Percentiles rank a stretch among this genome's conserved stretches.
phyloP scores from a whole-genome alignment of 2,329 filamentous ascomycete species.

The Aspergillus amoenus region DNA sequence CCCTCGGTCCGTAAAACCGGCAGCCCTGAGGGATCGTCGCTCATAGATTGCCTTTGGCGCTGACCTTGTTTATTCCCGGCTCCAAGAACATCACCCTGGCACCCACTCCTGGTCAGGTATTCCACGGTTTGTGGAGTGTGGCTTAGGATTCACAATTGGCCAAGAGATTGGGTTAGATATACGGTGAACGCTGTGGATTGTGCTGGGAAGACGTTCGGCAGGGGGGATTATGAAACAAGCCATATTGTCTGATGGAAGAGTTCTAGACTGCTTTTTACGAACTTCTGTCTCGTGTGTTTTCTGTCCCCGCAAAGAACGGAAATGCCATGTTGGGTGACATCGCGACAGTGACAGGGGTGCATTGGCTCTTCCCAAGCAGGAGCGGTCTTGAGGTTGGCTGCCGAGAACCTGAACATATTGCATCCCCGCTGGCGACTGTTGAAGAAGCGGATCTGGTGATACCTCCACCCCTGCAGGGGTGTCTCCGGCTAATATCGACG shows the following conservation, averaged over 20 bases:
- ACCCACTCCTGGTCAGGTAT: no score
- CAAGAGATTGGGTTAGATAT: background rate
- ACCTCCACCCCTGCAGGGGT: constrained; percentile 1
- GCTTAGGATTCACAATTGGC: background rate
- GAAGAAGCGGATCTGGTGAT: constrained; percentile 10
- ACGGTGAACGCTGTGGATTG: background rate
- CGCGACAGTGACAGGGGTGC: background rate
- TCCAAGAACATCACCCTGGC: no score
- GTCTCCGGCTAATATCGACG: constrained; percentile 5
- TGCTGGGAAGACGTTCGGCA: background rate
- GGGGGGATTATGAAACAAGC: background rate
- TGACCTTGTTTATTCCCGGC: background rate
- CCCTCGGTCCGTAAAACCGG: constrained; percentile 24
- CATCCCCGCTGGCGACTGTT: background rate
- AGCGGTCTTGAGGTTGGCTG: background rate
- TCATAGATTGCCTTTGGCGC: background rate
- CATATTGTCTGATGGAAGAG: background rate
- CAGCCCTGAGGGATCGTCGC: constrained; percentile 7
- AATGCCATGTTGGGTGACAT: background rate
- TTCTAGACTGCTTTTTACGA: background rate
- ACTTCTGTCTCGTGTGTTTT: background rate
- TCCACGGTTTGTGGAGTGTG: background rate
- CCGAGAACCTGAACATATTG: background rate
- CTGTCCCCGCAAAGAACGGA: background rate
- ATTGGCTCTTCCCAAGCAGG: background rate